A percentile compares a stretch with the other conserved stretches of the same genome.
Conservation (phyloP, 2,329 filamentous ascomycete species). For the Sporothrix variecibatus region DNA sequence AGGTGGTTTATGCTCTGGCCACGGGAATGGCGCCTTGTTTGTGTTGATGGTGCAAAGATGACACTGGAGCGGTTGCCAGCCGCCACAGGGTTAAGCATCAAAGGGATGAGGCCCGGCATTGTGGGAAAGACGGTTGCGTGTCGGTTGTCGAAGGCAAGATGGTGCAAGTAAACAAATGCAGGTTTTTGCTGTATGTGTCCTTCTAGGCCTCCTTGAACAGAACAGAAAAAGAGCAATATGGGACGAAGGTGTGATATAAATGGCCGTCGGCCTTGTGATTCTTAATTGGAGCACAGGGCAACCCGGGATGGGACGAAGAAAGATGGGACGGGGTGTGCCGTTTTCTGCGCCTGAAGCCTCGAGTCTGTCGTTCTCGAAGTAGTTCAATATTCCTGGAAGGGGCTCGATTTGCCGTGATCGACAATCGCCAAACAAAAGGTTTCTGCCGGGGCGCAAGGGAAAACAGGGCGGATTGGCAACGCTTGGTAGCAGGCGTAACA, state of each 20-base stretch:
- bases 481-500: constrained; percentile 11
- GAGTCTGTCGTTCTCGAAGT: constrained; percentile 16
- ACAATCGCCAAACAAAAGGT: constrained; percentile 7
- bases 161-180: neutral
- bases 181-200: neutral
- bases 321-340: constrained; percentile 10
- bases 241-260: neutral
- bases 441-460: neutral
- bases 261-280: neutral
- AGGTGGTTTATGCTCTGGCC: constrained; percentile 23
- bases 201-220: neutral
- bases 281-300: neutral
- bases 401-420: constrained; percentile 14
- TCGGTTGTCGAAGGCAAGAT: neutral
- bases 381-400: neutral
- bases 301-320: neutral
- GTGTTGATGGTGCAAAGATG: constrained; percentile 16
- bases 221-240: neutral
- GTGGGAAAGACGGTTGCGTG: neutral
- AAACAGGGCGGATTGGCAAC: neutral
- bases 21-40: constrained; percentile 16
- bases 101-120: constrained; percentile 34
- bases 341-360: neutral
- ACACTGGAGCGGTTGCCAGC: constrained; percentile 29
- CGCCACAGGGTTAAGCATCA: constrained; percentile 29